Conservation (phyloP, 495 filamentous ascomycete species). For the Penicillium diatomitis region DNA sequence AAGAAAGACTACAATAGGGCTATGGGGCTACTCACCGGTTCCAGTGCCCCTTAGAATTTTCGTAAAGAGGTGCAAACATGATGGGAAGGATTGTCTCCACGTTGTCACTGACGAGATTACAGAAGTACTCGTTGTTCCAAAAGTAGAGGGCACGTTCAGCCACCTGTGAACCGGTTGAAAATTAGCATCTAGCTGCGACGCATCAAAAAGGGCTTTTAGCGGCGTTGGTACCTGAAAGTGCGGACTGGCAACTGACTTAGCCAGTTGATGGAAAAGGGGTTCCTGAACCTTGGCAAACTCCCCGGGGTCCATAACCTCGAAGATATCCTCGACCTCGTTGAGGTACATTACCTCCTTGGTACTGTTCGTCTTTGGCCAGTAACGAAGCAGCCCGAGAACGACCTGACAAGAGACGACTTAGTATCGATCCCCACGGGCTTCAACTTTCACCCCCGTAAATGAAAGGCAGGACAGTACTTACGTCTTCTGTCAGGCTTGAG, state of each 20-base stretch:
- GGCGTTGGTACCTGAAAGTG: conserved; percentile 73
- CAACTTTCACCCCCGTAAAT: background rate
- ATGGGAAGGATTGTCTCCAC: conserved; percentile 97
- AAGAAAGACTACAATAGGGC: background rate
- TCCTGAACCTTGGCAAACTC: conserved; percentile 99
- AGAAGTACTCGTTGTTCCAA: conserved; percentile 99
- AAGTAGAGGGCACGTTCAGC: conserved; percentile 97
- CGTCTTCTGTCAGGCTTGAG: conserved; percentile 92
- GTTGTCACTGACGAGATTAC: conserved; percentile 98
- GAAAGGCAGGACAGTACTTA: conserved; percentile 22
- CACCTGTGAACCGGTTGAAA: conserved; percentile 43
- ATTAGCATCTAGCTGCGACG: background rate
- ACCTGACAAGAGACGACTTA: conserved; percentile 44
- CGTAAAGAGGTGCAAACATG: conserved; percentile 98
- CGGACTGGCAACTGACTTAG: conserved; percentile 95
- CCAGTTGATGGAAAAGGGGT: conserved; percentile 90
- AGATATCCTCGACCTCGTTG: conserved; percentile 99
- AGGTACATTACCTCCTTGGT: conserved; percentile 99
- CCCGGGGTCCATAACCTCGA: conserved; percentile 98
- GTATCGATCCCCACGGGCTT: background rate
- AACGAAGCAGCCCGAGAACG: conserved; percentile 86
- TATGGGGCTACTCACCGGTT: conserved; percentile 61
- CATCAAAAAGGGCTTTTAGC: background rate
- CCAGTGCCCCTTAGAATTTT: conserved; percentile 99
- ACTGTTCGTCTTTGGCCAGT: conserved; percentile 99